Evolutionary conservation across 1,284 basidiomycete genomes (phyloP).

Genomic region (Grifola frondosa): DNA sequence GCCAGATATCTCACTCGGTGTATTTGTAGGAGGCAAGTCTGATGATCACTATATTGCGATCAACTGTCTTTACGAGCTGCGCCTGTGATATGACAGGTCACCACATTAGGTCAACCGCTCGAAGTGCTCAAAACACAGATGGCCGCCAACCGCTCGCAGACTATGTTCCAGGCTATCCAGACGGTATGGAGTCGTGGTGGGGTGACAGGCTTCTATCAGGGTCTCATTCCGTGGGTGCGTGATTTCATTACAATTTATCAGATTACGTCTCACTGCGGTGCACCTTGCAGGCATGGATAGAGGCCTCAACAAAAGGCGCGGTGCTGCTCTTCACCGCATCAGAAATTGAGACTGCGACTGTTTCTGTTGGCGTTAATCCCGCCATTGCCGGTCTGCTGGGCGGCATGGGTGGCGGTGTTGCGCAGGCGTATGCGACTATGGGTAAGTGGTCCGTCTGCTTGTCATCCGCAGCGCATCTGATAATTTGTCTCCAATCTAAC

Average conservation of each 20-base stretch:
- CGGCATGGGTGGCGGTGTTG: slow-evolving; percentile 97
- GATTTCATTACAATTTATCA: slow-evolving; percentile 1
- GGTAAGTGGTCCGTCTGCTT: slow-evolving; percentile 55
- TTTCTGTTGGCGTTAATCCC: slow-evolving; percentile 71
- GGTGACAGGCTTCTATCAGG: slow-evolving; percentile 92
- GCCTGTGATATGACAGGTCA: slow-evolving; percentile 75
- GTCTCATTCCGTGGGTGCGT: slow-evolving; percentile 95
- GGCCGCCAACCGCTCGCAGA: slow-evolving; percentile 91
- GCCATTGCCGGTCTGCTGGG: slow-evolving; percentile 88
- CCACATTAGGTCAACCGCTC: slow-evolving; percentile 96
- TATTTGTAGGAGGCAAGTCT: slow-evolving; percentile 46
- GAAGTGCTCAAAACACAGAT: slow-evolving; percentile 99
- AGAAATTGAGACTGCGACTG: slow-evolving; percentile 82
- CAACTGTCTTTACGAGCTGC: slow-evolving; percentile 3
- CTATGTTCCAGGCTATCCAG: slow-evolving; percentile 84
- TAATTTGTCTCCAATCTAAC: not conserved
- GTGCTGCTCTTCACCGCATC: slow-evolving; percentile 96
- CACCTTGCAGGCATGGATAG: slow-evolving; percentile 88
- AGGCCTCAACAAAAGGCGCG: slow-evolving; percentile 97
- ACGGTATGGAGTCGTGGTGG: slow-evolving; percentile 94
- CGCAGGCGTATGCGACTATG: slow-evolving; percentile 99
- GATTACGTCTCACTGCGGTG: slow-evolving; percentile 12
- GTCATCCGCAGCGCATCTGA: not conserved
- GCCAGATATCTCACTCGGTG: too few relatives aligned
- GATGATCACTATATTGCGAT: not conserved